A percentile compares a stretch with the other conserved stretches of the same genome.
Conservation (phyloP, 805 yeast genomes). For the Metschnikowia amazonensis region DNA sequence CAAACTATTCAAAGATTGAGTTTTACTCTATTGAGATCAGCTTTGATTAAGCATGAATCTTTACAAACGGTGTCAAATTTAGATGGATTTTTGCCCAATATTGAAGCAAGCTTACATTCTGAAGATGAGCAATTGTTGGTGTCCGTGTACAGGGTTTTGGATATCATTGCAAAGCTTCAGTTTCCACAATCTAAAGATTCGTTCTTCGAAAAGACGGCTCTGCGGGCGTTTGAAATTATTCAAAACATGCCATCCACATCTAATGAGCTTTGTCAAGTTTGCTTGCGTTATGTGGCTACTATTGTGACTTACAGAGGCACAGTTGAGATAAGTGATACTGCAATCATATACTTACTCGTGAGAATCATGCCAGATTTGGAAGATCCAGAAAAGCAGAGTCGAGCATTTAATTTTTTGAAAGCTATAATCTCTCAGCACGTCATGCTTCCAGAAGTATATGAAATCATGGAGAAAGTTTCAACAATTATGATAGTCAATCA, state of each 20-base stretch:
- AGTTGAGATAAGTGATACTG: constrained; percentile 61
- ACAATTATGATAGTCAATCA: constrained; percentile 89
- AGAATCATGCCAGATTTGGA: constrained; percentile 81
- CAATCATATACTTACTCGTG: constrained; percentile 68
- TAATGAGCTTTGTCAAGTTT: constrained; percentile 73
- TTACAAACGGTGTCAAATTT: constrained; percentile 59
- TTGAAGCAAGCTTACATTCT: constrained; percentile 57
- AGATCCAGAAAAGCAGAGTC: constrained; percentile 84
- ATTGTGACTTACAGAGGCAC: constrained; percentile 67
- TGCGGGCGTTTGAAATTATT: constrained; percentile 57
- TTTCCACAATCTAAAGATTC: constrained; percentile 51
- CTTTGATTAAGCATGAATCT: constrained; percentile 58
- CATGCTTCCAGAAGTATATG: constrained; percentile 84
- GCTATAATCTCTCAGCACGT: constrained; percentile 72
- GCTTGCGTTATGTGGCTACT: constrained; percentile 69
- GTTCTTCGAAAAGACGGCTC: constrained; percentile 56
- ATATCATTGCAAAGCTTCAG: constrained; percentile 56
- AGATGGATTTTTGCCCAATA: constrained; percentile 68
- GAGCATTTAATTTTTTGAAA: constrained; percentile 79
- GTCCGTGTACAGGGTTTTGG: constrained; percentile 61
- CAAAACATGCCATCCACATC: constrained; percentile 76
- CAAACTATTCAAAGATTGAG: constrained; percentile 70
- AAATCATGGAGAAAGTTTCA: constrained; percentile 75
- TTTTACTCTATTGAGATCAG: constrained; percentile 69
- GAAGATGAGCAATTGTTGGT: constrained; percentile 76